Evolutionary conservation across 192 early-diverging fungal genomes (phyloP).

Genomic region (Nowakowskiella sp.): DNA sequence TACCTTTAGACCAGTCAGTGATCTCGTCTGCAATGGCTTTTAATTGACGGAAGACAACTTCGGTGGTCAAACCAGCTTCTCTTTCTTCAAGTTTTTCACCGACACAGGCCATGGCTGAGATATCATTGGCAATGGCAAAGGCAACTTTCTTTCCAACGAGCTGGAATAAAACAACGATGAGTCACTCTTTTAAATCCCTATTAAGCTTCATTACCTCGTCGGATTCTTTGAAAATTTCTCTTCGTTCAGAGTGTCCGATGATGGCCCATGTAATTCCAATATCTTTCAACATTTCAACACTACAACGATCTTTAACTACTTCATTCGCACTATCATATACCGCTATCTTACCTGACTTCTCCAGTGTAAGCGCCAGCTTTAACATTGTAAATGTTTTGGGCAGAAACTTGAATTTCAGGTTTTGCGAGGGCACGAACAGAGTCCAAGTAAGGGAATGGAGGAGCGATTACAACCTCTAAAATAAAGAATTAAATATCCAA

Average conservation of each 20-base stretch:
- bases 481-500: slow-evolving; percentile 5
- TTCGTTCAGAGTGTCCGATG: slow-evolving; percentile 97
- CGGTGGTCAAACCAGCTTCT: slow-evolving; percentile 76
- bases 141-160: slow-evolving; percentile 83
- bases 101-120: slow-evolving; percentile 90
- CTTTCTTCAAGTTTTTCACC: slow-evolving; percentile 96
- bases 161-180: slow-evolving; percentile 8
- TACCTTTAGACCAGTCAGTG: slow-evolving; percentile 10
- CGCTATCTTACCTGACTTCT: slow-evolving; percentile 80
- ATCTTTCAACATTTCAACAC: slow-evolving; percentile 93
- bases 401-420: slow-evolving; percentile 77
- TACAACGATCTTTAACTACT: slow-evolving; percentile 13
- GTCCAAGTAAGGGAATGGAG: slow-evolving; percentile 85
- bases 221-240: slow-evolving; percentile 82
- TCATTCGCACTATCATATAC: no score
- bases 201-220: slow-evolving; percentile 51
- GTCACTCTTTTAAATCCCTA: background rate
- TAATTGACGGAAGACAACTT: slow-evolving; percentile 84
- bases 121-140: slow-evolving; percentile 75
- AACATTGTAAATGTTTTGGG: slow-evolving; percentile 89
- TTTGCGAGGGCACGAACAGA: slow-evolving; percentile 65
- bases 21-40: slow-evolving; percentile 70
- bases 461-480: slow-evolving; percentile 93
- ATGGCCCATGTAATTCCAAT: slow-evolving; percentile 92
- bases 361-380: slow-evolving; percentile 93